Conservation (phyloP, 2,329 filamentous ascomycete genomes). For the Stemphylium beticola region DNA sequence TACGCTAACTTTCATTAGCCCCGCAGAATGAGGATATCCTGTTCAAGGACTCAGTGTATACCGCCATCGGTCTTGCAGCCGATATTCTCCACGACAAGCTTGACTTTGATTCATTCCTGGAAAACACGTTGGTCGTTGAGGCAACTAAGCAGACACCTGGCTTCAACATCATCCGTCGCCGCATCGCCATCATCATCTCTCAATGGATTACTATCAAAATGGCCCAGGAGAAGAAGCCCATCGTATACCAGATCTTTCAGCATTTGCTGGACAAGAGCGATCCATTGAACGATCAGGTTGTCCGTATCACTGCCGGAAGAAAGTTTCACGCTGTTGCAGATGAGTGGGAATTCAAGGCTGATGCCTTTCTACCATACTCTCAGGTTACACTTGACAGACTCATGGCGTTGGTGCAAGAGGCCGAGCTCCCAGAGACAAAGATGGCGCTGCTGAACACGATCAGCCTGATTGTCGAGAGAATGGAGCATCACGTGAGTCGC, state of each 20-base stretch:
- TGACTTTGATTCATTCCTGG: constrained; percentile 83
- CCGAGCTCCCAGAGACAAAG: constrained; percentile 85
- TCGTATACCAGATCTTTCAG: constrained; percentile 88
- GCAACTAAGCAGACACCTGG: constrained; percentile 70
- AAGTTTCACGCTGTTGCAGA: constrained; percentile 82
- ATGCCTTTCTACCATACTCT: constrained; percentile 78
- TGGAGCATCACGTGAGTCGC: constrained; percentile 71
- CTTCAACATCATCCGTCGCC: constrained; percentile 83
- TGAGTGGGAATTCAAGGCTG: constrained; percentile 79
- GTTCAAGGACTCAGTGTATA: constrained; percentile 93
- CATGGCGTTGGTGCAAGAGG: constrained; percentile 78
- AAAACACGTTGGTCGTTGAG: constrained; percentile 76
- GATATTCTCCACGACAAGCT: constrained; percentile 75
- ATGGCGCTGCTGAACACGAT: constrained; percentile 89
- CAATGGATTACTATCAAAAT: constrained; percentile 88
- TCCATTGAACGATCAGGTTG: constrained; percentile 84
- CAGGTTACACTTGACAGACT: constrained; percentile 74
- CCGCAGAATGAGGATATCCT: constrained; percentile 72
- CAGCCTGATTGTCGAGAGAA: constrained; percentile 76
- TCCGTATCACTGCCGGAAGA: constrained; percentile 86
- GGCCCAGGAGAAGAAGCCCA: constrained; percentile 68
- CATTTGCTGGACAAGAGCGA: constrained; percentile 82
- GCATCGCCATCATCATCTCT: constrained; percentile 86
- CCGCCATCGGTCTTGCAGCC: constrained; percentile 85
- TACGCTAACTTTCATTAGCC: constrained; percentile 45